Conservation (phyloP, 2,329 filamentous ascomycete species). For the Diaporthe sp. region DNA sequence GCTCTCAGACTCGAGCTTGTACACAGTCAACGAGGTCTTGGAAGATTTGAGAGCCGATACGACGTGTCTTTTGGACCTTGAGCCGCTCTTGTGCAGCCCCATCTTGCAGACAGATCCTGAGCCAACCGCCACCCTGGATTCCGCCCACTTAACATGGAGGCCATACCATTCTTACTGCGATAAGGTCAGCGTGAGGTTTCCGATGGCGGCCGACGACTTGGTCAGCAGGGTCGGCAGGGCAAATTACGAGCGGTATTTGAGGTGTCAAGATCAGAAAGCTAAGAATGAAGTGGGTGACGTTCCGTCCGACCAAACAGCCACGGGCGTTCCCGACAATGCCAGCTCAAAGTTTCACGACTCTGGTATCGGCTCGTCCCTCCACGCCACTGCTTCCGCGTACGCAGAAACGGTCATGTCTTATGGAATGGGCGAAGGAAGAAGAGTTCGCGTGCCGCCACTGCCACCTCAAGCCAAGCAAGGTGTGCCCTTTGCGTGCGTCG, state of each 20-base stretch:
- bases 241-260: slow-evolving; percentile 21
- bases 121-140: neutral
- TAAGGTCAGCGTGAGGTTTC: slow-evolving; percentile 24
- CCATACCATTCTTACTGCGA: slow-evolving; percentile 9
- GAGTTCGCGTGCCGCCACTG: slow-evolving; percentile 18
- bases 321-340: neutral
- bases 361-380: slow-evolving; percentile 14
- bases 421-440: neutral
- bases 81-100: slow-evolving; percentile 20
- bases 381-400: neutral
- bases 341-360: slow-evolving; percentile 27
- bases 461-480: slow-evolving; percentile 1
- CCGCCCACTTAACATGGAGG: neutral
- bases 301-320: neutral
- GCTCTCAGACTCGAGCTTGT: neutral
- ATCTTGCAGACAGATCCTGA: neutral
- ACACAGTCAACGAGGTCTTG: neutral
- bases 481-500: neutral
- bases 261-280: slow-evolving; percentile 11
- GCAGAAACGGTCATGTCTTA: slow-evolving; percentile 31
- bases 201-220: neutral
- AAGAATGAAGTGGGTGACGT: neutral
- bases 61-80: slow-evolving; percentile 22
- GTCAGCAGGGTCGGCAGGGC: neutral
- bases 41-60: slow-evolving; percentile 27